Base-by-base conservation (phyloP, 495 filamentous ascomycete genomes). In the Neurospora discreta region DNA sequence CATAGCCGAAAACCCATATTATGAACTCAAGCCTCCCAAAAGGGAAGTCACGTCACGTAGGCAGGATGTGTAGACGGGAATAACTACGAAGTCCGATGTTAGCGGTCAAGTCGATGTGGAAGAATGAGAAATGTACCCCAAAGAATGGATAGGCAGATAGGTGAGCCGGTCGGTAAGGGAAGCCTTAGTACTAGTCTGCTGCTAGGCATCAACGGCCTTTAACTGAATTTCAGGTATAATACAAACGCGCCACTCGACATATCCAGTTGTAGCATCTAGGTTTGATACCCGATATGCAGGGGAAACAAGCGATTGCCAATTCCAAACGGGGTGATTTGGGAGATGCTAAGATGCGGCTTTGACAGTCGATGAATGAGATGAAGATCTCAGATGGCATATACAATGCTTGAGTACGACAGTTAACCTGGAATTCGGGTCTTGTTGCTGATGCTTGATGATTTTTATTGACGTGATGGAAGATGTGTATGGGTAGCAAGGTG, bases 321-420 rank as follows among this genome's bases (percentile, higher is more conserved):
- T 65, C 52, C 26, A 65, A 65, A 65, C 52, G 15, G 52, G 26
- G 52, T 33, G 52, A 60, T 60, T 9, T 60, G 26, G 15, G 52
- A 65, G 13, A 33, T 65, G 15, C 26, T 15, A 65, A 26, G 20
- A 39, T 36, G 11, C 15, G 60, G 46, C 69, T 60, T 68, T 72
- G 30, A 69, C 68, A 68, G 40, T 75, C 71, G 68, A 73, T 72
- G 71, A 73, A 70, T 36, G 70, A 40, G 52, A 65, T 40, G 72
- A 46, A 44, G 74, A 76, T 76, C 73, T 70, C 73, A 69, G 71
- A 42, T 76, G 77, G 74, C 74, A 76, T 65, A 60, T 73, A n/a
- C n/a, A 72, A 71, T 71, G 70, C 52, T 65, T 42, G 68, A 58
- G 71, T 58, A 39, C 74, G 73, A 74, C 74, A 76, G 73, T 74